Evolutionary conservation across 2,329 filamentous ascomycete species (phyloP), one percentile per base, ranked within the genome.

Genomic region (Monosporascus ibericus): DNA sequence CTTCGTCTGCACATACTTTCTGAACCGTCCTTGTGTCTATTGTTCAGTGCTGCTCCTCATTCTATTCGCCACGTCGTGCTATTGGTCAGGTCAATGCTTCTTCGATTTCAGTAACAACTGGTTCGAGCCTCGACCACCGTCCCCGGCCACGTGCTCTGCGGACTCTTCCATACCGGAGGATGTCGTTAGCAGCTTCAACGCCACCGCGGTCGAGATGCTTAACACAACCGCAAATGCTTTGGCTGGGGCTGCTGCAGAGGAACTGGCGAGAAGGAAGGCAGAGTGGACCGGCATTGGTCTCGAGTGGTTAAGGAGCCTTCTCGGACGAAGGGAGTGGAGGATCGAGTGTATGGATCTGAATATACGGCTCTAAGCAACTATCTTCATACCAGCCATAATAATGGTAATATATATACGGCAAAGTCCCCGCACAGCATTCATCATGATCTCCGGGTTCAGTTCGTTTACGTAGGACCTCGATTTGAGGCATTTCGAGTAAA

Each of bases 11-110:
- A 96, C 92, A 59, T 97, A 96, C 78, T 89, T 95, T 73, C 85
- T 99, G 64, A 95, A 96, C 74, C 86, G 92, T 51, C 94, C 94
- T 50, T 99, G 94, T 76, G 87, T 96, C 63, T 99, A 99, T 80
- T 99, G 94, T 81, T 96, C 91, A 55, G 85, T 96, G 56, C 87
- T 99, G 50, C 89, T 99, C 48, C 81, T 96, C 59, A 91, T 97
- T 63, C 90, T 99, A 62, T 95, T 96, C 76, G 81, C 92, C 60
- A 95, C 91, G 25, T 91, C 87, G 25, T 94, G 89, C 71, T 87
- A 92, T 79, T 94, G 89, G 89, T 88, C 87, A 60, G 88, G 92
- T 68, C 84, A 85, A 50, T 94, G 89, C 68, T 94, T 97, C 75
- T 94, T 97, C 77, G 92, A 97, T 75, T 88, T 96, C 64, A 81